Percentiles rank a stretch among this genome's conserved stretches.
phyloP scores from a whole-genome alignment of 169 alveolate genomes.

The Cryptosporidium ryanae region DNA sequence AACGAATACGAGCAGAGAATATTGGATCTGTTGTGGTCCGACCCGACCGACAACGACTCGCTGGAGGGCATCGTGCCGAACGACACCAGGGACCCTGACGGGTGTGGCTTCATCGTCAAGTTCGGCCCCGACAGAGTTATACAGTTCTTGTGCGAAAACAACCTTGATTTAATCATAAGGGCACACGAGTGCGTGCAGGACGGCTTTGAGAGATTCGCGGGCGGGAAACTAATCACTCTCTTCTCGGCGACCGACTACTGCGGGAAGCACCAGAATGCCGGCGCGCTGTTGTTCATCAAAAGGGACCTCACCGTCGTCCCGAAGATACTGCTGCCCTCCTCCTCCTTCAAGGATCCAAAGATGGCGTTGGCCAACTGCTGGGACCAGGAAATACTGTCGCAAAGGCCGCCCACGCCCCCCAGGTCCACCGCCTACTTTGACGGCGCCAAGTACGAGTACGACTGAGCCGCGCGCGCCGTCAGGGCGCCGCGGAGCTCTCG shows the following conservation, averaged over 20 bases:
- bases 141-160: conserved; percentile 84
- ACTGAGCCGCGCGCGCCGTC: not conserved
- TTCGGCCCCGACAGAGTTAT: conserved; percentile 95
- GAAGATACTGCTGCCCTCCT: conserved; percentile 95
- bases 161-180: conserved; percentile 88
- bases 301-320: conserved; percentile 97
- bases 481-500: too few relatives aligned
- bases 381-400: conserved; percentile 65
- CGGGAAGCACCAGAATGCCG: conserved; percentile 96
- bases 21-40: conserved; percentile 92
- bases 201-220: conserved; percentile 99
- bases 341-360: conserved; percentile 79
- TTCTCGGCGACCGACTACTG: conserved; percentile 99
- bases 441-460: conserved; percentile 44
- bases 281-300: conserved; percentile 96
- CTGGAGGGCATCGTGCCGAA: conserved; percentile 97
- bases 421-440: conserved; percentile 70
- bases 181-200: conserved; percentile 99
- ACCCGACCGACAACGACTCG: conserved; percentile 98
- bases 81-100: conserved; percentile 98
- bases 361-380: conserved; percentile 13
- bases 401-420: conserved; percentile 74
- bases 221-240: conserved; percentile 97
- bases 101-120: conserved; percentile 98
- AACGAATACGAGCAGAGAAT: conserved; percentile 87